Percentiles rank a stretch among this genome's conserved stretches.
Evolutionary conservation across 2,329 filamentous ascomycete genomes (phyloP).

Genomic region (Penicillium freii): DNA sequence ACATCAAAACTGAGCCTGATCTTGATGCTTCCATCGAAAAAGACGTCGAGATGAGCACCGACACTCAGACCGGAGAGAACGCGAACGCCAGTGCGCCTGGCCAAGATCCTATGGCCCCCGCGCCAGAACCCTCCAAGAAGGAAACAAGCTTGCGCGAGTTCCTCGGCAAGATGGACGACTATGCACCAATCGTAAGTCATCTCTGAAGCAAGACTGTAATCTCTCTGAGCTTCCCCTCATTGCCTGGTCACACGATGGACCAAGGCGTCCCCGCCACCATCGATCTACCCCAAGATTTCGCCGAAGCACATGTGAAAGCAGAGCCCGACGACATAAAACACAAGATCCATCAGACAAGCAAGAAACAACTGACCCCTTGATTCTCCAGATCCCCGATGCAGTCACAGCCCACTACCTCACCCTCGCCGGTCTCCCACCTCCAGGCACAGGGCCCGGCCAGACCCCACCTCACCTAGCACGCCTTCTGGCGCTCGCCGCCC

Average conservation of each 20-base stretch:
- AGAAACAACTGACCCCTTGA: constrained; percentile 10
- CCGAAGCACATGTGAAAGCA: not conserved
- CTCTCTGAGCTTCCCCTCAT: constrained; percentile 5
- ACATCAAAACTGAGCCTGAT: constrained; percentile 26
- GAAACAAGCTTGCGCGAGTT: constrained; percentile 92
- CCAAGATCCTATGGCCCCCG: constrained; percentile 49
- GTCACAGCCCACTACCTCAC: constrained; percentile 98
- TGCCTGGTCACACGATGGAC: not conserved
- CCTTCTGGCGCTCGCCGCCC: constrained; percentile 92
- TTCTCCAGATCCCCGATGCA: constrained; percentile 83
- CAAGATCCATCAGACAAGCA: not conserved
- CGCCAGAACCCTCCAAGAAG: constrained; percentile 69
- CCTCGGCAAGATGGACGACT: constrained; percentile 94
- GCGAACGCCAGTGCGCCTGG: constrained; percentile 14
- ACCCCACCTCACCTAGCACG: constrained; percentile 79
- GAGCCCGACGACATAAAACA: not conserved
- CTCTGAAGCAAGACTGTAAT: not conserved
- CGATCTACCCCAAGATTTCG: not conserved
- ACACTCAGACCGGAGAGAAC: constrained; percentile 9
- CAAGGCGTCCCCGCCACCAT: not conserved
- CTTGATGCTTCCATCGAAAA: constrained; percentile 38
- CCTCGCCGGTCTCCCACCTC: constrained; percentile 87
- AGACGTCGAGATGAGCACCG: constrained; percentile 38
- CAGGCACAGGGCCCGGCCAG: constrained; percentile 75
- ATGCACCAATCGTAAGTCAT: constrained; percentile 81